These are phyloP conservation scores for Colletotrichum incanum DNA, from an alignment of 2,329 filamentous ascomycete species.

Conservation along the genomic window DNA sequence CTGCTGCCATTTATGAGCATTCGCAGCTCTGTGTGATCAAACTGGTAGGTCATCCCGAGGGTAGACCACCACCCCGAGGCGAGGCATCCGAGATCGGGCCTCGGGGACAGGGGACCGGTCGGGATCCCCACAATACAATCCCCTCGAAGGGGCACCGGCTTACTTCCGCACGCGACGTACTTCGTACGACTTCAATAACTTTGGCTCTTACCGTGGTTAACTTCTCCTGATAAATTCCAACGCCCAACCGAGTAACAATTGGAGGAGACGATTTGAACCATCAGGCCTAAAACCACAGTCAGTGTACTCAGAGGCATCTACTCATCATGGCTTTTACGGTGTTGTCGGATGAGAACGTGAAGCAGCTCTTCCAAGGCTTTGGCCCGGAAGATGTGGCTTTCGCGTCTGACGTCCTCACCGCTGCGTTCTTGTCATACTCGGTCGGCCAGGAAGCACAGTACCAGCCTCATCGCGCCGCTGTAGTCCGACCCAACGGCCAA, in stretches of 20 bases:
- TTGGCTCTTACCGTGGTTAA: background rate
- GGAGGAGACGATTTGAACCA: too few species aligned
- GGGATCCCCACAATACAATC: slow-evolving; percentile 25
- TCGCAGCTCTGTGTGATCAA: background rate
- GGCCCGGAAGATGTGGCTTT: slow-evolving; percentile 67
- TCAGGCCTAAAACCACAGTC: background rate
- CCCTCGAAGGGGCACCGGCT: slow-evolving; percentile 28
- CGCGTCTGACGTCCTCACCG: slow-evolving; percentile 71
- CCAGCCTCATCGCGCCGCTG: slow-evolving; percentile 73
- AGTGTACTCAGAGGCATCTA: background rate
- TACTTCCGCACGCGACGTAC: background rate
- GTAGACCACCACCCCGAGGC: slow-evolving; percentile 18
- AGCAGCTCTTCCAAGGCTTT: slow-evolving; percentile 67
- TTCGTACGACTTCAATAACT: background rate
- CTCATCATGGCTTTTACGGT: slow-evolving; percentile 71
- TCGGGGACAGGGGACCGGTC: slow-evolving; percentile 34
- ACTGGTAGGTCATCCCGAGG: slow-evolving; percentile 30
- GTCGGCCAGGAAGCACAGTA: slow-evolving; percentile 73
- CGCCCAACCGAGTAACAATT: background rate
- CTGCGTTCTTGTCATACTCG: slow-evolving; percentile 76
- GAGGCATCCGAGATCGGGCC: slow-evolving; percentile 37
- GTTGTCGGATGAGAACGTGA: slow-evolving; percentile 72
- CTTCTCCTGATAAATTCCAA: background rate
- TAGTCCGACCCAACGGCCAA: slow-evolving; percentile 73
- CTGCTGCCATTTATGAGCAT: background rate